Percentiles rank a stretch among this genome's conserved stretches.
Conservation (phyloP, 2,329 filamentous ascomycete species). For the Fusarium odoratissimum region DNA sequence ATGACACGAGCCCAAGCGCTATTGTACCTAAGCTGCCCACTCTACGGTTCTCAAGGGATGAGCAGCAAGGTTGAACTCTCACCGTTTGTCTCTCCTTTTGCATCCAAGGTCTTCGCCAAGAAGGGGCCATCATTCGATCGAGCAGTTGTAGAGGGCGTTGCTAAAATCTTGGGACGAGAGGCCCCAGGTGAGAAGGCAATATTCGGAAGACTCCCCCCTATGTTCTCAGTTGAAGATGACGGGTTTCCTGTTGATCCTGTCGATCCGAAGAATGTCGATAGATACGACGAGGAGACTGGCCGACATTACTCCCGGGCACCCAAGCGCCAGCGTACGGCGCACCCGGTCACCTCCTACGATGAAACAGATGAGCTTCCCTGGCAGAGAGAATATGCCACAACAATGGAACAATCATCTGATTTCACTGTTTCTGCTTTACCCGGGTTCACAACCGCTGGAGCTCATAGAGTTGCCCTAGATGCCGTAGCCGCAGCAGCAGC, state of each 20-base stretch:
- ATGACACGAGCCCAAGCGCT: conserved; percentile 94
- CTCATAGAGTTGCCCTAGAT: conserved; percentile 60
- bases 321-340: conserved; percentile 47
- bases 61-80: conserved; percentile 74
- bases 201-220: conserved; percentile 61
- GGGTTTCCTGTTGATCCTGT: conserved; percentile 74
- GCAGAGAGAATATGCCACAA: conserved; percentile 65
- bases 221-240: conserved; percentile 73
- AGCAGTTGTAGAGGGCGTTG: conserved; percentile 71
- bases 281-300: conserved; percentile 27
- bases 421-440: conserved; percentile 70
- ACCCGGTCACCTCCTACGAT: conserved; percentile 27
- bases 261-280: conserved; percentile 47
- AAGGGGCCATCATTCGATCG: conserved; percentile 78
- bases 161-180: conserved; percentile 74
- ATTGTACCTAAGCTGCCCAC: conserved; percentile 85
- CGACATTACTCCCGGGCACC: conserved; percentile 39
- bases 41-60: conserved; percentile 70
- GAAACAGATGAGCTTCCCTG: conserved; percentile 49
- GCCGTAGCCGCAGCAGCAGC: conserved; percentile 26
- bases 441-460: conserved; percentile 72
- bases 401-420: conserved; percentile 67
- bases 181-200: conserved; percentile 68
- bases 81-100: conserved; percentile 72
- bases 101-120: conserved; percentile 57